phyloP scores from a whole-genome alignment of 2,329 filamentous ascomycete genomes.

The Parastagonospora nodorum region DNA sequence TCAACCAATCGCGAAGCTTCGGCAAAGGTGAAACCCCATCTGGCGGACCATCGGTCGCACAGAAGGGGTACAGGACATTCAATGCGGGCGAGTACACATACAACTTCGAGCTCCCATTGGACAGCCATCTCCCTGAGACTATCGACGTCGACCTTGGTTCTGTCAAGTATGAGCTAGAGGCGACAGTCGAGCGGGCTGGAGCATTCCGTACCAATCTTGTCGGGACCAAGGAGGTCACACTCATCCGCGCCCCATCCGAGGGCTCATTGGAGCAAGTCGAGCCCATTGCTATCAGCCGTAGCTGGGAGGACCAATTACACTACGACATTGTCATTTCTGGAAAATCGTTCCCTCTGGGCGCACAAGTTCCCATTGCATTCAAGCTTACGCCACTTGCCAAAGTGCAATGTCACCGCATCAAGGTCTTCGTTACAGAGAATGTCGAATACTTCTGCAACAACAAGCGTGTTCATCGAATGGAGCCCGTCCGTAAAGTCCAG shows the following conservation, averaged over 20 bases:
- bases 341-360: constrained; percentile 89
- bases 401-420: constrained; percentile 90
- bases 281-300: constrained; percentile 89
- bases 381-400: constrained; percentile 92
- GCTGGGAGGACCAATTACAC: constrained; percentile 93
- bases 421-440: constrained; percentile 88
- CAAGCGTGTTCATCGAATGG: constrained; percentile 81
- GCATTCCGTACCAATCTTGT: constrained; percentile 88
- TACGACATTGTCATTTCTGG: constrained; percentile 97
- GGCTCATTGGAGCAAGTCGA: constrained; percentile 89
- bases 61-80: constrained; percentile 86
- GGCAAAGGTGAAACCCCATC: constrained; percentile 73
- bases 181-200: constrained; percentile 81
- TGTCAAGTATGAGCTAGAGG: constrained; percentile 87
- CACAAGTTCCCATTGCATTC: constrained; percentile 89
- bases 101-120: constrained; percentile 82
- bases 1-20: constrained; percentile 83
- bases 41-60: constrained; percentile 62
- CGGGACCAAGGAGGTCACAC: constrained; percentile 78
- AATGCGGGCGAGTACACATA: constrained; percentile 74
- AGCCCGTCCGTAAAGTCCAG: constrained; percentile 81
- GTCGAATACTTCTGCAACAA: constrained; percentile 90
- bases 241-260: constrained; percentile 85
- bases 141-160: constrained; percentile 85
- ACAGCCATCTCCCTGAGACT: constrained; percentile 79